phyloP scores from a whole-genome alignment of 805 yeast species.

The Lipomyces spencermartinsiae region DNA sequence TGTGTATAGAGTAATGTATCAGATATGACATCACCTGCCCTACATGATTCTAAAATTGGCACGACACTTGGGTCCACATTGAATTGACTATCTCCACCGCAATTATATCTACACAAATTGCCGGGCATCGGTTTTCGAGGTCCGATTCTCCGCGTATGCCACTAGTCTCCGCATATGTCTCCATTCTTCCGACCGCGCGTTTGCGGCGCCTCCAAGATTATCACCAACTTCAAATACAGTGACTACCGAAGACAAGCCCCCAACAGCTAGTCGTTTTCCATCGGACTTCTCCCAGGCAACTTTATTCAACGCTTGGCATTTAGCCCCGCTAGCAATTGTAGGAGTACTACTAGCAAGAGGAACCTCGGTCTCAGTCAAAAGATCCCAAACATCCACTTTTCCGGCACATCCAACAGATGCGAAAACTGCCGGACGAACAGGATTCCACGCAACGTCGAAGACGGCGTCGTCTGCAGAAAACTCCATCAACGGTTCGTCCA shows the following conservation, averaged over 20 bases:
- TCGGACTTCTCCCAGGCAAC: slow-evolving; percentile 44
- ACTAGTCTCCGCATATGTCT: slow-evolving; percentile 19
- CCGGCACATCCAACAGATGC: slow-evolving; percentile 49
- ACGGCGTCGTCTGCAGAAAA: slow-evolving; percentile 45
- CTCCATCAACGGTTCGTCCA: slow-evolving; percentile 39
- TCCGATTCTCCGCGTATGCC: slow-evolving; percentile 11
- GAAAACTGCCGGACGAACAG: slow-evolving; percentile 45
- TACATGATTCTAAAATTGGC: background rate
- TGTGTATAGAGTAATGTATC: background rate
- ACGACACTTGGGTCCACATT: background rate
- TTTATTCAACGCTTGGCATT: slow-evolving; percentile 42
- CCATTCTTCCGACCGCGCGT: slow-evolving; percentile 31
- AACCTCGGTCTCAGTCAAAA: slow-evolving; percentile 43
- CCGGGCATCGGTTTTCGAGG: background rate
- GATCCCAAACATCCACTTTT: slow-evolving; percentile 50
- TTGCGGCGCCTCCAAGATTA: slow-evolving; percentile 29
- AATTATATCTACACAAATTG: background rate
- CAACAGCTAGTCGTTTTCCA: slow-evolving; percentile 43
- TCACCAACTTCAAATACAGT: slow-evolving; percentile 44
- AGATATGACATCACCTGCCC: background rate
- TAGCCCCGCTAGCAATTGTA: slow-evolving; percentile 7
- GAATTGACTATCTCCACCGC: background rate
- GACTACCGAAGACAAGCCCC: slow-evolving; percentile 46
- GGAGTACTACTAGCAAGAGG: slow-evolving; percentile 42
- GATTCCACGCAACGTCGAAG: slow-evolving; percentile 50